These are phyloP conservation scores for Pichia nanzhaoensis DNA, from an alignment of 805 yeast species.

Conservation along the genomic window DNA sequence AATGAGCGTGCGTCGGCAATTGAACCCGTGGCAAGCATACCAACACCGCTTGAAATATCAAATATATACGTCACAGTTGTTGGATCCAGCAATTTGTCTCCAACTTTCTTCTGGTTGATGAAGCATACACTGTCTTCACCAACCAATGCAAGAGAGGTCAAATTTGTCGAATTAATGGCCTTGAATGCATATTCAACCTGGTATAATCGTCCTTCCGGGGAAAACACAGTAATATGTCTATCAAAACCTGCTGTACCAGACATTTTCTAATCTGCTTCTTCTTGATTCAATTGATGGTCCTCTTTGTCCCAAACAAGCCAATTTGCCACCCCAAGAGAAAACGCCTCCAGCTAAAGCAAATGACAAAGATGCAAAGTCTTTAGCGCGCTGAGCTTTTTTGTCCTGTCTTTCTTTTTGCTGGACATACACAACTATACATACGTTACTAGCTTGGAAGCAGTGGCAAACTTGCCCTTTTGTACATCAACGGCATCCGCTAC, in stretches of 20 bases:
- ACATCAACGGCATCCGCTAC: not conserved
- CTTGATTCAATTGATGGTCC: not conserved
- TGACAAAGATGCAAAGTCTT: not conserved
- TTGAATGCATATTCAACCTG: constrained; percentile 92
- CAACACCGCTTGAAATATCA: constrained; percentile 72
- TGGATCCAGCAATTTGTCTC: constrained; percentile 89
- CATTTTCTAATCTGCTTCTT: constrained; percentile 4
- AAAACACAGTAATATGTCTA: constrained; percentile 96
- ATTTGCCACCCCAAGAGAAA: too few species aligned
- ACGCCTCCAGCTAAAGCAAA: too few species aligned
- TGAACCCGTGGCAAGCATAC: constrained; percentile 90
- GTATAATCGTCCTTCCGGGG: constrained; percentile 96
- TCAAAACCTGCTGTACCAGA: constrained; percentile 89
- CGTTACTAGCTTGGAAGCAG: not conserved
- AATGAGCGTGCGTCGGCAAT: constrained; percentile 93
- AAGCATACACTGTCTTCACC: constrained; percentile 85
- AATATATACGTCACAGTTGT: constrained; percentile 81
- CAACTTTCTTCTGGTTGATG: constrained; percentile 91
- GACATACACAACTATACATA: too few species aligned
- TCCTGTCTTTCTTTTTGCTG: not conserved
- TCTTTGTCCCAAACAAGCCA: not conserved
- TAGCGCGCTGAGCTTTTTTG: constrained; percentile 4
- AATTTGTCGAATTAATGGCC: constrained; percentile 88
- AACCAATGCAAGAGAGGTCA: constrained; percentile 80
- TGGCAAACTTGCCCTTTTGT: not conserved